Conservation (phyloP, 2,329 filamentous ascomycete species). For the Orbilia ellipsospora region DNA sequence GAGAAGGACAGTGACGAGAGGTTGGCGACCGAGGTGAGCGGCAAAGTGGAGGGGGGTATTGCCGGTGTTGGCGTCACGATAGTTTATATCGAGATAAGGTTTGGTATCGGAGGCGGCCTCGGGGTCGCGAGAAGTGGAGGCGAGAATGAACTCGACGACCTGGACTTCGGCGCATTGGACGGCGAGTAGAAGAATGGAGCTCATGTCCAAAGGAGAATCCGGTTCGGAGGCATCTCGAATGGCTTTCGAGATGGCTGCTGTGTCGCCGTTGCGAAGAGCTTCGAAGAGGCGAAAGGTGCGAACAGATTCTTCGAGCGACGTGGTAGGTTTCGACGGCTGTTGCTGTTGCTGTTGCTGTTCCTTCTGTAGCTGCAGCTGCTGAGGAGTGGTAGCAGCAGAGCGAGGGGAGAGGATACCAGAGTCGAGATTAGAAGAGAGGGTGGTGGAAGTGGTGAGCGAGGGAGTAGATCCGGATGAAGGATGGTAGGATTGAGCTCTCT, state of each 20-base stretch:
- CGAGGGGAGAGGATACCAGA: conserved; percentile 5
- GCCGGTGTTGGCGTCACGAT: conserved; percentile 83
- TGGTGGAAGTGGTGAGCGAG: conserved; percentile 22
- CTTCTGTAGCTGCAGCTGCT: not conserved
- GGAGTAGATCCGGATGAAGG: conserved; percentile 32
- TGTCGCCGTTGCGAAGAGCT: conserved; percentile 88
- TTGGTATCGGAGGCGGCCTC: conserved; percentile 69
- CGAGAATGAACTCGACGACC: conserved; percentile 94
- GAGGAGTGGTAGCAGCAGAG: not conserved
- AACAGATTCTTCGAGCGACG: conserved; percentile 86
- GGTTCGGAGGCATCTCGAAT: conserved; percentile 72
- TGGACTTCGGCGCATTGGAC: conserved; percentile 94
- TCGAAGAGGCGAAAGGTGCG: conserved; percentile 95
- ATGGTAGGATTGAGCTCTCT: conserved; percentile 46
- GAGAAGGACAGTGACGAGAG: conserved; percentile 84
- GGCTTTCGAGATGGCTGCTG: conserved; percentile 85
- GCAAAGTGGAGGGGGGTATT: conserved; percentile 94
- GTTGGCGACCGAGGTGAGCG: conserved; percentile 80
- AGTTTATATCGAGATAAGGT: conserved; percentile 79
- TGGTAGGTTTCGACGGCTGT: not conserved
- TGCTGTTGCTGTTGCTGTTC: not conserved
- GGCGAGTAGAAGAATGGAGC: conserved; percentile 89
- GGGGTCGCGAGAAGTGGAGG: conserved; percentile 65
- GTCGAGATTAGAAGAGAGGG: conserved; percentile 6
- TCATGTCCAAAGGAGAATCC: conserved; percentile 65